These are phyloP conservation scores for Lipomyces kockii DNA, from an alignment of 805 yeast genomes.

Conservation along the genomic window DNA sequence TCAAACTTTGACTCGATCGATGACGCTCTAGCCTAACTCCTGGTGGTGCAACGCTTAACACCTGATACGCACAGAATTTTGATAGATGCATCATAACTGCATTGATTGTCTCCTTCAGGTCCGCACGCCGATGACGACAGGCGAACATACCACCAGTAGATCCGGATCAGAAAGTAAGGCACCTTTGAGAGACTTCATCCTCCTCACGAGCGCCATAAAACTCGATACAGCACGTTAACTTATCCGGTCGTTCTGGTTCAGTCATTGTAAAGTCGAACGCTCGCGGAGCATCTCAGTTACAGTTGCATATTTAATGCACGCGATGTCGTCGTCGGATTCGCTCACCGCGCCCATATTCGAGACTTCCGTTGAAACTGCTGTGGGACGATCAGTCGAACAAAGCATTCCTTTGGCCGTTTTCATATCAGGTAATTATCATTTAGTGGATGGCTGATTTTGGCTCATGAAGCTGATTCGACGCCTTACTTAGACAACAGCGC, in stretches of 20 bases:
- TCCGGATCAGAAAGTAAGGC: not conserved
- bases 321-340: not conserved
- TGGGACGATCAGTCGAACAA: constrained; percentile 27
- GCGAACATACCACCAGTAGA: not conserved
- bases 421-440: constrained; percentile 25
- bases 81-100: not conserved
- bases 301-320: not conserved
- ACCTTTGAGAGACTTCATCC: not conserved
- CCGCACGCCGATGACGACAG: not conserved
- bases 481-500: constrained; percentile 26
- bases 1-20: not conserved
- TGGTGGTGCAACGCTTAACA: not conserved
- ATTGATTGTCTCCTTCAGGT: not conserved
- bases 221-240: not conserved
- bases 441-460: not conserved
- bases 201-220: not conserved
- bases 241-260: not conserved
- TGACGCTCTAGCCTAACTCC: not conserved
- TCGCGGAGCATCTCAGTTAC: constrained; percentile 4
- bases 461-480: not conserved
- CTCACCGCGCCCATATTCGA: constrained; percentile 15
- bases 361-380: constrained; percentile 34
- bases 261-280: not conserved
- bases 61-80: not conserved
- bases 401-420: constrained; percentile 31